phyloP scores from a whole-genome alignment of 805 yeast genomes.

The Saccharomycopsis sp. region DNA sequence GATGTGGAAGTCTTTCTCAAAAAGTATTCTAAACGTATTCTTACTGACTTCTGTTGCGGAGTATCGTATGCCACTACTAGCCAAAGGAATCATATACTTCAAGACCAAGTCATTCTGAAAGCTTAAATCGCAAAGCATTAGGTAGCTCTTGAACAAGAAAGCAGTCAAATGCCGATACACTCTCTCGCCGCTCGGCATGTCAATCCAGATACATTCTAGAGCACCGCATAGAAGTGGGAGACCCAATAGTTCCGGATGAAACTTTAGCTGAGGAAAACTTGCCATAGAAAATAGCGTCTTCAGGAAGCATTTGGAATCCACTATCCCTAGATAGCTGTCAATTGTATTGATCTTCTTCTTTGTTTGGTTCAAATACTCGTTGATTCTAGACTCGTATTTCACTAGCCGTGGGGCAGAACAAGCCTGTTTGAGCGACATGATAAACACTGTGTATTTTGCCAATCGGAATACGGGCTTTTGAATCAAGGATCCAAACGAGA shows the following conservation, averaged over 20 bases:
- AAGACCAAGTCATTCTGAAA: slow-evolving; percentile 29
- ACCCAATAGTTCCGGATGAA: slow-evolving; percentile 43
- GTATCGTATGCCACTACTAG: slow-evolving; percentile 27
- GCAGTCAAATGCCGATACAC: slow-evolving; percentile 28
- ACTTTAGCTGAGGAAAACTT: slow-evolving; percentile 18
- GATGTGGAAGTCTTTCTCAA: slow-evolving; percentile 36
- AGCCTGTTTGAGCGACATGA: slow-evolving; percentile 34
- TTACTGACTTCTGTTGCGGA: slow-evolving; percentile 27
- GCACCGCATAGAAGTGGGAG: slow-evolving; percentile 39
- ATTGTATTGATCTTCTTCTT: neutral
- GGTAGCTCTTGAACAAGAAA: slow-evolving; percentile 45
- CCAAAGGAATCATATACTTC: slow-evolving; percentile 43
- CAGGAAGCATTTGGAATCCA: neutral
- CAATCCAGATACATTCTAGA: slow-evolving; percentile 33
- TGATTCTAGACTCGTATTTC: neutral
- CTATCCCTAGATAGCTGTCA: neutral
- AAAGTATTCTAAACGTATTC: slow-evolving; percentile 36
- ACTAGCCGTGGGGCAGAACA: neutral
- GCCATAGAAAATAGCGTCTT: slow-evolving; percentile 2
- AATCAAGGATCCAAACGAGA: slow-evolving; percentile 27
- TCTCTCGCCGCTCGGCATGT: slow-evolving; percentile 22
- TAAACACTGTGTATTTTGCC: slow-evolving; percentile 43
- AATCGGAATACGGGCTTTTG: slow-evolving; percentile 49
- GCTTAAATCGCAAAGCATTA: slow-evolving; percentile 32
- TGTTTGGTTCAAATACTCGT: neutral